Base-by-base conservation (phyloP, 805 yeast species). In the Myxozyma neotropica region DNA sequence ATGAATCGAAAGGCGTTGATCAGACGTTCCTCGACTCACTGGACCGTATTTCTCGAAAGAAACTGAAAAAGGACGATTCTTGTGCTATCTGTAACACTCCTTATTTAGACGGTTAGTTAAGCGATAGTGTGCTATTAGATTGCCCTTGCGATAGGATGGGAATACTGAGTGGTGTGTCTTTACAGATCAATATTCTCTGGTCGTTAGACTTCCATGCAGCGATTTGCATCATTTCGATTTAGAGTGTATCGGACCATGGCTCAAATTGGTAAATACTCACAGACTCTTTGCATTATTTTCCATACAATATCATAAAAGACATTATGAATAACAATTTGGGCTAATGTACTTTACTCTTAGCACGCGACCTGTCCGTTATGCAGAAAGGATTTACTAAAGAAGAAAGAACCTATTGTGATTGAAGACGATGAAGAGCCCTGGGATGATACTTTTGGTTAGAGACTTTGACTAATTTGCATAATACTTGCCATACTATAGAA, bases 201-300 rank as follows among this genome's bases (percentile, higher is more conserved):
- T 92, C 12, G 96, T 90, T 17, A 77, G 80, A 66, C 77, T 92
- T 26, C 86, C 86, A 2, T 92, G 98, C 73, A 77, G 79, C 40
- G 70, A 74, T 6, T 80, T 77, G 38, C 98, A 92, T 72, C 80
- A 80, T 43, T 92, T 88, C 73, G 98, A 92, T 71, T 77, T 91
- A 64, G 97, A 93, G 66, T 92, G 97, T 71, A 84, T 93, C 39
- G 86, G 87, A 0, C 94, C 96, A 0, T 92, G 98, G 98, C 77
- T 93, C 53, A 82, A 83, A 63, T 76, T 84, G 45, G 66, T 62
- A 59, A 7, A 63, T 39, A 27, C 19, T 43, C n/a, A n/a, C n/a
- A n/a, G n/a, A n/a, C n/a, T n/a, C n/a, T n/a, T n/a, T n/a, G n/a
- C n/a, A n/a, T n/a, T n/a, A n/a, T n/a, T n/a, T n/a, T n/a, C n/a